Evolutionary conservation across 139 green algal genomes (phyloP).

Genomic region (Coelastrella sp.): DNA sequence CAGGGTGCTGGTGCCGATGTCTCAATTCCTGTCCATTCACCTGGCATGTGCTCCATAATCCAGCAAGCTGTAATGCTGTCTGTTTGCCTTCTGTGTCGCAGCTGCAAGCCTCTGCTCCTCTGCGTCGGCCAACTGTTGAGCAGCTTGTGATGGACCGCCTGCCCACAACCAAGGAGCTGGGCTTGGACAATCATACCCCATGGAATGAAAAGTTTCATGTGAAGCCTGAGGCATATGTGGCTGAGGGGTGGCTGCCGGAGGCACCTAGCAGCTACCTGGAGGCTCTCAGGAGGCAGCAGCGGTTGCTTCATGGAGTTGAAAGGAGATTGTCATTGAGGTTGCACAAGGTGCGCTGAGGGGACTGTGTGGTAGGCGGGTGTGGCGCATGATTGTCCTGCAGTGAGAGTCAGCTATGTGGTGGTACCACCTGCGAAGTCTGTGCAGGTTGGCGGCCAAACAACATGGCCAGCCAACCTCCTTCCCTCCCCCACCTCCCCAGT

Average conservation of each 20-base stretch:
- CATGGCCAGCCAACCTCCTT: too few species aligned
- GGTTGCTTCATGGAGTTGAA: constrained; percentile 62
- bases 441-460: too few species aligned
- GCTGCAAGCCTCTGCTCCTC: background rate
- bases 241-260: constrained; percentile 51
- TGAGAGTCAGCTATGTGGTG: too few species aligned
- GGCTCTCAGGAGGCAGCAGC: constrained; percentile 62
- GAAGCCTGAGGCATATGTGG: constrained; percentile 31
- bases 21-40: background rate
- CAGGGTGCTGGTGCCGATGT: background rate
- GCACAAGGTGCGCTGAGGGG: constrained; percentile 52
- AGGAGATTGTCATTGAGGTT: constrained; percentile 48
- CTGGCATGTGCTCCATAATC: background rate
- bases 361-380: too few species aligned
- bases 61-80: background rate
- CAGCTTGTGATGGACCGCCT: background rate
- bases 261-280: constrained; percentile 61
- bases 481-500: too few species aligned
- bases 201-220: constrained; percentile 55
- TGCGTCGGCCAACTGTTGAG: background rate
- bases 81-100: background rate
- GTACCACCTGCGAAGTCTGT: too few species aligned
- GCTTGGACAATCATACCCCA: constrained; percentile 36
- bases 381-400: too few species aligned
- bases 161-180: constrained; percentile 43